Percentiles rank a stretch among this genome's conserved stretches.
phyloP scores from a whole-genome alignment of 345 rosid species.

The Eucalyptus erythrocorys region DNA sequence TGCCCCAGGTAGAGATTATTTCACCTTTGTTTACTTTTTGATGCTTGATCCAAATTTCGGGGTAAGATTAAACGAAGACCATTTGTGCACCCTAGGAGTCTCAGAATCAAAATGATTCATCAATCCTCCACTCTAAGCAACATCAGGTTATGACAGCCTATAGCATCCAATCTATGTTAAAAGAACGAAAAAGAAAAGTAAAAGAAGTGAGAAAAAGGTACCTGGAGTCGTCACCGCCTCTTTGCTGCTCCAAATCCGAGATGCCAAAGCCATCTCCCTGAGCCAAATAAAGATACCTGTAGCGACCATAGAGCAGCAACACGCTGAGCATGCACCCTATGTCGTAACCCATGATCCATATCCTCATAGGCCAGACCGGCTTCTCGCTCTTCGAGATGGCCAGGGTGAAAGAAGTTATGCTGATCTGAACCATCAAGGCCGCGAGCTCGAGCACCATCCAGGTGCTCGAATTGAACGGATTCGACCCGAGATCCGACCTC shows the following conservation, averaged over 20 bases:
- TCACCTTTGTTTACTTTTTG: background rate
- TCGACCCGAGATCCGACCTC: conserved; percentile 74
- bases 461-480: conserved; percentile 77
- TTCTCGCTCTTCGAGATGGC: conserved; percentile 58
- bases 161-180: background rate
- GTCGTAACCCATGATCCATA: conserved; percentile 84
- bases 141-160: background rate
- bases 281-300: conserved; percentile 21
- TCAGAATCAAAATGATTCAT: background rate
- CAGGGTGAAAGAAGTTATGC: conserved; percentile 50
- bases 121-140: background rate
- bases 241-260: conserved; percentile 64
- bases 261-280: conserved; percentile 42
- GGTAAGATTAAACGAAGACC: background rate
- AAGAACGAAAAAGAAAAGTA: background rate
- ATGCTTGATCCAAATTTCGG: background rate
- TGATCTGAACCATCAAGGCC: conserved; percentile 57
- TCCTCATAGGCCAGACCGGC: conserved; percentile 90
- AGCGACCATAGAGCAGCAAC: conserved; percentile 71
- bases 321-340: conserved; percentile 67
- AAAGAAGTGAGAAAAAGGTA: background rate
- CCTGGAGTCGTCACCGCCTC: conserved; percentile 76
- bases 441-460: conserved; percentile 92
- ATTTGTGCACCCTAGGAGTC: background rate
- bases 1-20: background rate